A percentile compares a stretch with the other conserved stretches of the same genome.
Evolutionary conservation across 805 yeast species (phyloP).

Genomic region (Nakazawaea peltata): DNA sequence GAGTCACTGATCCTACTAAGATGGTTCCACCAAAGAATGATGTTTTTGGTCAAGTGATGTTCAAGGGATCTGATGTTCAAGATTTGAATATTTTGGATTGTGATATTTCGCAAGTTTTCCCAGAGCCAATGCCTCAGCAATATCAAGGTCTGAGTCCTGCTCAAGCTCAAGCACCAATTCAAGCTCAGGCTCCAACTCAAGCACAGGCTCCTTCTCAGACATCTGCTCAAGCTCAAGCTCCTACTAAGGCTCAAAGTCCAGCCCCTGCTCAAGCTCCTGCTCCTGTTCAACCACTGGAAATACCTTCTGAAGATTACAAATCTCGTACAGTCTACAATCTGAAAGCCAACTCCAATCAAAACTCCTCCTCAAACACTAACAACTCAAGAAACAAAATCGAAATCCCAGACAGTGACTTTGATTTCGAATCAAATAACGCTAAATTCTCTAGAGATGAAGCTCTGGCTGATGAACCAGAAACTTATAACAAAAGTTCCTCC

Average conservation of each 20-base stretch:
- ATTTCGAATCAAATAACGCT: slow-evolving; percentile 69
- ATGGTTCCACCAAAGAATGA: slow-evolving; percentile 62
- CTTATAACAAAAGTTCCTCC: slow-evolving; percentile 74
- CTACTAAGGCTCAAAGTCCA: slow-evolving; percentile 1
- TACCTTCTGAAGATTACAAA: slow-evolving; percentile 6
- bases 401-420: slow-evolving; percentile 56
- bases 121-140: slow-evolving; percentile 38
- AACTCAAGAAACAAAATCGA: no score
- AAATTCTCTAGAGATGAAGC: slow-evolving; percentile 46
- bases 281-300: not conserved
- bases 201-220: not conserved
- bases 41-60: slow-evolving; percentile 68
- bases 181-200: slow-evolving; percentile 3
- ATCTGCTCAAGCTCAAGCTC: not conserved
- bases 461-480: slow-evolving; percentile 23
- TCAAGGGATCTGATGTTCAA: slow-evolving; percentile 89
- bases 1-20: slow-evolving; percentile 58
- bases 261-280: not conserved
- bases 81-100: slow-evolving; percentile 79
- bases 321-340: not conserved
- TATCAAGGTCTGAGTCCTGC: slow-evolving; percentile 5
- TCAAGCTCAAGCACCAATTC: slow-evolving; percentile 15
- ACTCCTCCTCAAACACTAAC: no score
- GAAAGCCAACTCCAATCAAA: not conserved
- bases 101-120: slow-evolving; percentile 55